Evolutionary conservation across 768 basidiomycete genomes (phyloP).

Genomic region (Clitopilus hobsonii): DNA sequence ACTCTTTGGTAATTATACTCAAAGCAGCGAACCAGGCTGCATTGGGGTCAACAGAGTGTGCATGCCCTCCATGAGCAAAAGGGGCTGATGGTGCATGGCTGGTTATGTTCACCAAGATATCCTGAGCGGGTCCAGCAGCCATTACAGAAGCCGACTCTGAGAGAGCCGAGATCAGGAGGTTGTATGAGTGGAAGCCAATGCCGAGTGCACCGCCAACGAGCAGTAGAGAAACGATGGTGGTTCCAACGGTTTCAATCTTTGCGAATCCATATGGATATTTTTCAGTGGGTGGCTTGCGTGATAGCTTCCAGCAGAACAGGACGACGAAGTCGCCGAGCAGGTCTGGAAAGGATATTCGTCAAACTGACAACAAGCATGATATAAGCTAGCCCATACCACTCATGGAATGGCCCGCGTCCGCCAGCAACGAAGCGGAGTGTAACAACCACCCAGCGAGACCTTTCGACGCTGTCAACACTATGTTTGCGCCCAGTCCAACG

Average conservation of each 20-base stretch:
- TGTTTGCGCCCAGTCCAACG: constrained; percentile 77
- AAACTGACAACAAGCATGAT: neutral
- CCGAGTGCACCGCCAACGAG: constrained; percentile 81
- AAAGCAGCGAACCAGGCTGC: constrained; percentile 94
- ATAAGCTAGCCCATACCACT: constrained; percentile 55
- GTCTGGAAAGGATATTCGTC: constrained; percentile 36
- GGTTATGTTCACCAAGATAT: constrained; percentile 54
- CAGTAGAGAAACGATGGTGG: constrained; percentile 83
- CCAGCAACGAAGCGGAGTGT: constrained; percentile 87
- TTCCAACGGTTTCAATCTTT: constrained; percentile 95
- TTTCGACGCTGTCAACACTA: constrained; percentile 78
- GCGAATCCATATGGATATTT: constrained; percentile 86
- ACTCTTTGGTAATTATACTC: constrained; percentile 84
- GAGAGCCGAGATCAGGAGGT: constrained; percentile 74
- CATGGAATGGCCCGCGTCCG: constrained; percentile 90
- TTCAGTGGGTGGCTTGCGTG: constrained; percentile 73
- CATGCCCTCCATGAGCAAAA: constrained; percentile 49
- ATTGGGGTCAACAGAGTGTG: constrained; percentile 77
- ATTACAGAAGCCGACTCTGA: constrained; percentile 59
- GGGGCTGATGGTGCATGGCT: constrained; percentile 53
- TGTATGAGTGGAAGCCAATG: constrained; percentile 87
- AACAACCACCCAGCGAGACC: constrained; percentile 85
- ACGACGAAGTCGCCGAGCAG: constrained; percentile 90
- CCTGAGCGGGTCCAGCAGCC: constrained; percentile 59
- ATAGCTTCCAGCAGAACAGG: constrained; percentile 82